Evolutionary conservation across 345 rosid genomes (phyloP).

Genomic region (Streptanthus diversifolius): DNA sequence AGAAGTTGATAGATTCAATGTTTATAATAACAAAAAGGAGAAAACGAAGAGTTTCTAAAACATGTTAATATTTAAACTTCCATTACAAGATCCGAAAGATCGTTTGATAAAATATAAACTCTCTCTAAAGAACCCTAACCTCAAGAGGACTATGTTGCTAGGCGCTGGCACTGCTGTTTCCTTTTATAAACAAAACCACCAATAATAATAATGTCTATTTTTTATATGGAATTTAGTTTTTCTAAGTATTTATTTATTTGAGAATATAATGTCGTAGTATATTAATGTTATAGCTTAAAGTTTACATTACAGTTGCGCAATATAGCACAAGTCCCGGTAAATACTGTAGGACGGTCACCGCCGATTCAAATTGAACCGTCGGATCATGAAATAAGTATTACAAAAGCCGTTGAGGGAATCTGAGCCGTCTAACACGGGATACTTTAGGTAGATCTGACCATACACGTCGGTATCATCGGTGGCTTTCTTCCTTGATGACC

Average conservation of each 20-base stretch:
- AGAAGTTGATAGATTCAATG: neutral
- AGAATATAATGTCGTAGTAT: conserved; percentile 30
- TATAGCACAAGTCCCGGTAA: conserved; percentile 40
- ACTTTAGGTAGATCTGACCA: conserved; percentile 45
- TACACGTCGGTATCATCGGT: conserved; percentile 35
- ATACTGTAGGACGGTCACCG: conserved; percentile 76
- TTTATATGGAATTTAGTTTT: neutral
- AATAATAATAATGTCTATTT: conserved; percentile 12
- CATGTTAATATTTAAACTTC: neutral
- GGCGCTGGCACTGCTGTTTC: conserved; percentile 10
- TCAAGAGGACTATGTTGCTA: conserved; percentile 30
- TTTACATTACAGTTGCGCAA: conserved; percentile 44
- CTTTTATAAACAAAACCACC: conserved; percentile 42
- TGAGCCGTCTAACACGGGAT: conserved; percentile 48
- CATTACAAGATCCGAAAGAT: conserved; percentile 17
- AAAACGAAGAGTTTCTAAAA: neutral
- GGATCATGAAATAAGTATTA: conserved; percentile 38
- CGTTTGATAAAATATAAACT: neutral
- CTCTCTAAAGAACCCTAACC: conserved; percentile 34
- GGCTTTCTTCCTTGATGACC: conserved; percentile 34
- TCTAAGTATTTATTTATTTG: neutral
- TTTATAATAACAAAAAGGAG: neutral
- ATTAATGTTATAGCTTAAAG: conserved; percentile 19
- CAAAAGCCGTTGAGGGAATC: conserved; percentile 44
- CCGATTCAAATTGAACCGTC: conserved; percentile 42